phyloP scores from a whole-genome alignment of 2,329 filamentous ascomycete species.

The Neopestalotiopsis sp. region DNA sequence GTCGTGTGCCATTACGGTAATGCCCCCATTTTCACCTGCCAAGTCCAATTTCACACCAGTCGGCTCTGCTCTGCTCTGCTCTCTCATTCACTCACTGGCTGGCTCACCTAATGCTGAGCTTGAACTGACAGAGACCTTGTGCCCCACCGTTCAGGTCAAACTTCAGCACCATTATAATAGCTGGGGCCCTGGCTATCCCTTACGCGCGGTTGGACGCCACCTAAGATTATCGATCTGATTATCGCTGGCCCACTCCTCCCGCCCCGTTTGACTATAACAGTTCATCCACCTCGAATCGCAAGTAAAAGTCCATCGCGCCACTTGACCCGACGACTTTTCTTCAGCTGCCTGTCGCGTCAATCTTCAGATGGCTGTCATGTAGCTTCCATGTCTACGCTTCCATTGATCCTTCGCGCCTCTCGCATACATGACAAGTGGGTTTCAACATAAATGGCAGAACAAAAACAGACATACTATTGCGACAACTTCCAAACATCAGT shows the following conservation, averaged over 20 bases:
- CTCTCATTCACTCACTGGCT: conserved; percentile 39
- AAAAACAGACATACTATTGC: neutral
- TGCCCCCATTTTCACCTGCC: conserved; percentile 23
- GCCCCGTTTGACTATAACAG: neutral
- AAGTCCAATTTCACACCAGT: conserved; percentile 30
- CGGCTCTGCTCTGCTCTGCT: conserved; percentile 24
- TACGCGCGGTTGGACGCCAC: conserved; percentile 15
- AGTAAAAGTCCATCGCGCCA: neutral
- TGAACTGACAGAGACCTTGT: conserved; percentile 26
- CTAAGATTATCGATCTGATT: conserved; percentile 3
- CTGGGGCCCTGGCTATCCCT: neutral
- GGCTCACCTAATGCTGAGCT: conserved; percentile 23
- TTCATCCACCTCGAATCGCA: neutral
- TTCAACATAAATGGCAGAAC: neutral
- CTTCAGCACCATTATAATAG: conserved; percentile 1
- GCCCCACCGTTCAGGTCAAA: conserved; percentile 24
- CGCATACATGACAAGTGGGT: neutral
- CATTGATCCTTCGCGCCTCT: neutral
- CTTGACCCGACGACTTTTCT: neutral
- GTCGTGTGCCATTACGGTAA: conserved; percentile 23
- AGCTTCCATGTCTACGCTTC: neutral
- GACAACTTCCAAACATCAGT: neutral
- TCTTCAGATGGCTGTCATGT: neutral
- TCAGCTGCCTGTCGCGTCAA: neutral
- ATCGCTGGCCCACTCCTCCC: neutral